These are phyloP conservation scores for Blastobotrys mokoenaii DNA, from an alignment of 805 yeast genomes.

Conservation along the genomic window DNA sequence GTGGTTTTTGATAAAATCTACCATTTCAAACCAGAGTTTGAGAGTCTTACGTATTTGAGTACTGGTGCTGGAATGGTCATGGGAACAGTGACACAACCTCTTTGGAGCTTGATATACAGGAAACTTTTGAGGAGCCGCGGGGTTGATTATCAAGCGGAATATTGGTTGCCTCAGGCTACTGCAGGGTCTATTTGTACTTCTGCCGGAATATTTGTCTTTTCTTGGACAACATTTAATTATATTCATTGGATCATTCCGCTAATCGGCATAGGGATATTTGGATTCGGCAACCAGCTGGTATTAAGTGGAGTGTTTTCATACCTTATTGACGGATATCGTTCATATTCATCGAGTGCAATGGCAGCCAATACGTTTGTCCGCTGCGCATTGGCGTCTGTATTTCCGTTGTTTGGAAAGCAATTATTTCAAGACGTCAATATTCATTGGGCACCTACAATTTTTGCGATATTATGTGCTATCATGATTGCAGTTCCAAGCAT, in stretches of 20 bases:
- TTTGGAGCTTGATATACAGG: slow-evolving; percentile 22
- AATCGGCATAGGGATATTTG: slow-evolving; percentile 49
- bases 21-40: slow-evolving; percentile 39
- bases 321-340: slow-evolving; percentile 34
- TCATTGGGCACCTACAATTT: slow-evolving; percentile 64
- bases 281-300: slow-evolving; percentile 30
- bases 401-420: slow-evolving; percentile 80
- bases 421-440: slow-evolving; percentile 65
- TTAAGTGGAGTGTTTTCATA: slow-evolving; percentile 30
- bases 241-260: slow-evolving; percentile 48
- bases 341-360: slow-evolving; percentile 73
- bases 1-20: slow-evolving; percentile 43
- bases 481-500: slow-evolving; percentile 20
- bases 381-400: slow-evolving; percentile 65
- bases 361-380: slow-evolving; percentile 82
- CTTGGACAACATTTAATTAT: slow-evolving; percentile 40
- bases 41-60: slow-evolving; percentile 54
- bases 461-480: slow-evolving; percentile 41
- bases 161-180: slow-evolving; percentile 44
- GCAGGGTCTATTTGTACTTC: slow-evolving; percentile 40
- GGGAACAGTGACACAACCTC: slow-evolving; percentile 34
- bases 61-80: slow-evolving; percentile 60
- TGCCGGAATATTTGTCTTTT: slow-evolving; percentile 43
- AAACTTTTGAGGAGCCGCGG: slow-evolving; percentile 34
- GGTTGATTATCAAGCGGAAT: slow-evolving; percentile 42